A percentile compares a stretch with the other conserved stretches of the same genome.
phyloP scores from a whole-genome alignment of 768 basidiomycete genomes.

The Lentinula edodes region DNA sequence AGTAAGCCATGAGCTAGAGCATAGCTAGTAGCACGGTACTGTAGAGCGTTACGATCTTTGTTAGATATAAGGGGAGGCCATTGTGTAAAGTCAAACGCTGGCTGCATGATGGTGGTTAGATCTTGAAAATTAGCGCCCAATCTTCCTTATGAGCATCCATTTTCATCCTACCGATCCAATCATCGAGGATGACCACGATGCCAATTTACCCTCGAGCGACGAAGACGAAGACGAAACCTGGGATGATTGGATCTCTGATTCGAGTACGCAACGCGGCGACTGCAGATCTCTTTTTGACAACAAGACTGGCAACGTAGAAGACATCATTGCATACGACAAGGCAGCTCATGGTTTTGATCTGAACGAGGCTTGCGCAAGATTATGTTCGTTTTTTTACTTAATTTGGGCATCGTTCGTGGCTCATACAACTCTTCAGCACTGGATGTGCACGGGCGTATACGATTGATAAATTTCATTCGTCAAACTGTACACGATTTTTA shows the following conservation, averaged over 20 bases:
- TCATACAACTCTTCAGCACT: slow-evolving; percentile 38
- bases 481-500: slow-evolving; percentile 35
- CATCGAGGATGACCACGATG: not conserved
- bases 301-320: slow-evolving; percentile 51
- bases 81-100: slow-evolving; percentile 38
- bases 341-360: slow-evolving; percentile 59
- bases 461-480: slow-evolving; percentile 67
- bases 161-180: slow-evolving; percentile 1
- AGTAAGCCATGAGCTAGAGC: slow-evolving; percentile 81
- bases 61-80: slow-evolving; percentile 76
- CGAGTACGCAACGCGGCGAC: slow-evolving; percentile 34
- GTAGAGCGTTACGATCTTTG: slow-evolving; percentile 53
- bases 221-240: slow-evolving; percentile 53
- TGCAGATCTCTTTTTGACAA: slow-evolving; percentile 78
- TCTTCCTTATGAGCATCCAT: slow-evolving; percentile 5
- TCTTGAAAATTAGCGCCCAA: not conserved
- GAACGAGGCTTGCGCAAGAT: slow-evolving; percentile 35
- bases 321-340: slow-evolving; percentile 60
- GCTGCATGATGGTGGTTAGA: not conserved
- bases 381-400: slow-evolving; percentile 41
- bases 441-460: slow-evolving; percentile 69
- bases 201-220: not conserved
- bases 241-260: slow-evolving; percentile 80
- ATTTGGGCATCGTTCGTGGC: not conserved
- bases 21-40: slow-evolving; percentile 68